Base-by-base conservation (phyloP, 2,329 filamentous ascomycete genomes). In the Calonectria pteridis region DNA sequence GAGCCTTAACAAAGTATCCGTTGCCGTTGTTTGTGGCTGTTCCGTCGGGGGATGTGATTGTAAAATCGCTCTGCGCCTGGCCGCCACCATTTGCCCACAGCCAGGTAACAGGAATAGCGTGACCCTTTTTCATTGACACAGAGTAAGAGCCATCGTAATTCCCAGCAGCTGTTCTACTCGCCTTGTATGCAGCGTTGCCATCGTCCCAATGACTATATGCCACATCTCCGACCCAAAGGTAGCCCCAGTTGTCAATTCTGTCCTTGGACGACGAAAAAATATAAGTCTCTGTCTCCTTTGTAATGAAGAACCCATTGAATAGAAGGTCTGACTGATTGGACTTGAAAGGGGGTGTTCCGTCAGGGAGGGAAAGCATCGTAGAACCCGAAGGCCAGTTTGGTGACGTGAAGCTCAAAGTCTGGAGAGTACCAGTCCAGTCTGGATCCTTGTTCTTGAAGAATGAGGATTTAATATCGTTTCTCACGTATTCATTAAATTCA, bases 241-340 rank as follows among this genome's bases (percentile, higher is more conserved):
- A 68, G 6, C 51, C 51, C 66, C 66, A 68, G n/a, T 68, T 68
- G n/a, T 68, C 66, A 18, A 68, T 59, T 14, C 13, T 20, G 20
- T 49, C 26, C 18, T 33, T 59, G 16, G 31, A 46, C 2, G 33
- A 43, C 4, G 51, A 68, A 16, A 68, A 67, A 16, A 26, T 37
- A 18, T 59, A 68, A 3, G 35, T 33, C 10, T 37, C 66, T 5
- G 66, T 46, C n/a, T 68, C 37, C 6, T 59, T 33, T 20, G 66
- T 53, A 11, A 68, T 33, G n/a, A 68, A 68, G 29, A 68, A 68
- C 1, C 66, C 66, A 26, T 69, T 63, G n/a, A 72, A 59, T 20
- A 69, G 26, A 13, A 69, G 28, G 6, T 40, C 66, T 14, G 66
- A 59, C 7, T 59, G 35, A 16, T 31, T 9, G 4, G 66, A 35